Base-by-base conservation (phyloP, 192 early-diverging fungal species). In the Tieghemiomyces parasiticus region DNA sequence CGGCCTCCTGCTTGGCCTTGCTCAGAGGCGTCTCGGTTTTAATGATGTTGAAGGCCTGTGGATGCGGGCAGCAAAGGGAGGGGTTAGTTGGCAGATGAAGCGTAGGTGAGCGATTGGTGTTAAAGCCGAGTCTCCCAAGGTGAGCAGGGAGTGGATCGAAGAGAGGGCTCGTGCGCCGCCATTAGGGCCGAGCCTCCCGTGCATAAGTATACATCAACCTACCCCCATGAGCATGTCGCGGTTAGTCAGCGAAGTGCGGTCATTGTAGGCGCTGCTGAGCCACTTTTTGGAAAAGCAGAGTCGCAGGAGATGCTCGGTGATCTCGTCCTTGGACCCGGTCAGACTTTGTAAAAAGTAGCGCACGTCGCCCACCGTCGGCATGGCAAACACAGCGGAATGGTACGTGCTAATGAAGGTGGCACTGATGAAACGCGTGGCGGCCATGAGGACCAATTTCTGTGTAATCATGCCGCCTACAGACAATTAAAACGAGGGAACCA, bases 401-500 rank as follows among this genome's bases (percentile, higher is more conserved):
- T 58, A 58, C 14, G 55, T 58, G 35, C 55, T 58, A 58, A 58
- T 35, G 24, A 58, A 28, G 0, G 55, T 58, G 35, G 55, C 55
- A 0, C 44, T 47, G 12, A 14, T n/a, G 47, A 87, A 71, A 1
- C 68, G 66, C 16, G 67, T 53, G 1, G 81, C 78, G 4, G 71
- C 70, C 30, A 79, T 65, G 29, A 75, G 34, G 14, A 71, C 77
- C 56, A 92, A 62, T 60, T 92, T 86, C 60, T 86, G 79, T 0
- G 85, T 70, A 52, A 94, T 84, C 91, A 91, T 94, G 26, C 86
- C 86, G 24, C 90, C 89, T 50, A 28, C 12, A 26, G 26, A 25
- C n/a, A n/a, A n/a, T n/a, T n/a, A n/a, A n/a, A n/a, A n/a, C n/a
- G n/a, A n/a, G n/a, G n/a, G n/a, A n/a, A n/a, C n/a, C n/a, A n/a